A percentile compares a stretch with the other conserved stretches of the same genome.
These are phyloP conservation scores for Picocystis salinarum DNA, from an alignment of 139 green algal genomes.

Conservation along the genomic window DNA sequence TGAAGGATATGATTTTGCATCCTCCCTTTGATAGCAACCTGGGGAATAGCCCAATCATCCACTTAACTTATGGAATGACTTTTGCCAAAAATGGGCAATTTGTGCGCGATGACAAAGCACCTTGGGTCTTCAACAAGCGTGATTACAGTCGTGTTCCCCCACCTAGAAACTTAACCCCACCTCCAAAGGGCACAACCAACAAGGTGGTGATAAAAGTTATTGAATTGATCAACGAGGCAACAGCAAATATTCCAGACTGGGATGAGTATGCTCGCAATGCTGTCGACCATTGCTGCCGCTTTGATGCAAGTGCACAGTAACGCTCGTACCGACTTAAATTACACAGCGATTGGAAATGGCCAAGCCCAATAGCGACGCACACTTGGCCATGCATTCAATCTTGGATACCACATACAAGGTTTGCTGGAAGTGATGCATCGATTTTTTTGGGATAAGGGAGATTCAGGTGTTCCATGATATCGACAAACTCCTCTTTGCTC, in stretches of 20 bases:
- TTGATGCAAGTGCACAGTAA: too few relatives aligned
- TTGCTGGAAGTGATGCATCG: constrained; percentile 32
- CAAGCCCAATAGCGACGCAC: too few relatives aligned
- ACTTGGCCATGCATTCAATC: too few relatives aligned
- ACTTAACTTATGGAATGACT: constrained; percentile 95
- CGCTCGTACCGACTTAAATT: too few relatives aligned
- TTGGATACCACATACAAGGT: constrained; percentile 33
- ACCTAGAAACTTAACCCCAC: constrained; percentile 22
- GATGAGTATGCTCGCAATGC: too few relatives aligned
- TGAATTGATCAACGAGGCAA: constrained; percentile 22
- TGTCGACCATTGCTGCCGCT: too few relatives aligned
- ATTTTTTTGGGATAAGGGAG: constrained; percentile 50
- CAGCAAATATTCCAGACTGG: too few relatives aligned
- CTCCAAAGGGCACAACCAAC: constrained; percentile 17
- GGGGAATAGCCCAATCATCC: constrained; percentile 65
- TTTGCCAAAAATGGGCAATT: constrained; percentile 53
- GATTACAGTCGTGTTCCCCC: constrained; percentile 28
- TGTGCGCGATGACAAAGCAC: constrained; percentile 52
- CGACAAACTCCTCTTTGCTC: constrained; percentile 31
- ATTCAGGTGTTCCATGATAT: constrained; percentile 30
- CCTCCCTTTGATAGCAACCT: constrained; percentile 70
- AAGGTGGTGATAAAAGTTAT: constrained; percentile 18
- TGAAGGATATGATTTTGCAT: constrained; percentile 42
- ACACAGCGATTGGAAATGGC: too few relatives aligned
- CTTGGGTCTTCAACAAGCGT: constrained; percentile 95